phyloP scores from a whole-genome alignment of 1,139 yeast genomes.

The Hansenula sp. region DNA sequence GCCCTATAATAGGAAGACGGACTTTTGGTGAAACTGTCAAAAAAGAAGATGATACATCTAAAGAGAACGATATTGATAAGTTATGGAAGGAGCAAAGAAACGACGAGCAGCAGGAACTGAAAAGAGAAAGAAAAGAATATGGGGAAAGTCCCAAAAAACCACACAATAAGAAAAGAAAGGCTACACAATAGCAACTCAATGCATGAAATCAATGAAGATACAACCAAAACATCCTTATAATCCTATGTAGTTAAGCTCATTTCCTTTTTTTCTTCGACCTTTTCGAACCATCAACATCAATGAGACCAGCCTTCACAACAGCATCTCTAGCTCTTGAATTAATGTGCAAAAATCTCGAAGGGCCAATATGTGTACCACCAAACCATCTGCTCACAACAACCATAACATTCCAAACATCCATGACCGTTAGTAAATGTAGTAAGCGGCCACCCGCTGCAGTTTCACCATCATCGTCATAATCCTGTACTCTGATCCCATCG shows the following conservation, averaged over 20 bases:
- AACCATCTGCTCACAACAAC: constrained; percentile 80
- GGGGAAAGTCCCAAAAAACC: constrained; percentile 18
- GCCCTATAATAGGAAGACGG: constrained; percentile 27
- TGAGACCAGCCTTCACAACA: constrained; percentile 58
- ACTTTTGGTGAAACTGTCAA: constrained; percentile 19
- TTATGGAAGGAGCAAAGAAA: constrained; percentile 29
- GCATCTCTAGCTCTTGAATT: constrained; percentile 88
- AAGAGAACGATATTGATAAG: constrained; percentile 26
- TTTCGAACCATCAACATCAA: constrained; percentile 19
- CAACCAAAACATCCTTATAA: no score
- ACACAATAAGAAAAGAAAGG: constrained; percentile 16
- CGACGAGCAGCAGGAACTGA: constrained; percentile 5
- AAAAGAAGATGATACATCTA: constrained; percentile 13
- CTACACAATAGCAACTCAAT: constrained; percentile 5
- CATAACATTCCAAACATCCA: constrained; percentile 83
- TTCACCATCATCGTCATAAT: constrained; percentile 97
- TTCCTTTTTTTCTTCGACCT: constrained; percentile 9
- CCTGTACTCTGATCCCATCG: constrained; percentile 60
- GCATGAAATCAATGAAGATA: no score
- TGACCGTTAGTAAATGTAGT: constrained; percentile 67
- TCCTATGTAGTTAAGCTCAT: neutral
- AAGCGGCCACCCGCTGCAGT: constrained; percentile 92
- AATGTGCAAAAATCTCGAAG: constrained; percentile 91
- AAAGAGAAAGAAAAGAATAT: constrained; percentile 14
- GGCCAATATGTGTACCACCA: constrained; percentile 89